Evolutionary conservation across 495 filamentous ascomycete species (phyloP).

Genomic region (Xylaria grammica): DNA sequence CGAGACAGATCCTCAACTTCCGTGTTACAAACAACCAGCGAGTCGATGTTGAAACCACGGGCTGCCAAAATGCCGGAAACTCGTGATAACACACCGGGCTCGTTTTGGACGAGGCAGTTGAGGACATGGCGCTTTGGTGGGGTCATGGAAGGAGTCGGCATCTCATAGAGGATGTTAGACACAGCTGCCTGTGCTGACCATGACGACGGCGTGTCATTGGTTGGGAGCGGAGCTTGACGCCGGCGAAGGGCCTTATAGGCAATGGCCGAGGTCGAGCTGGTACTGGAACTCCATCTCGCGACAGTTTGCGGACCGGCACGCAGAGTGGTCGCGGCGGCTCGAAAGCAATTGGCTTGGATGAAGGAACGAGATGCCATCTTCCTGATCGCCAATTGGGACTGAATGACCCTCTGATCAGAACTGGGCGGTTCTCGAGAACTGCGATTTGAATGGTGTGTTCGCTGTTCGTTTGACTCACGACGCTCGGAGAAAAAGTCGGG

Average conservation of each 20-base stretch:
- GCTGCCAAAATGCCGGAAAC: constrained; percentile 96
- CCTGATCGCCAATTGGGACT: constrained; percentile 37
- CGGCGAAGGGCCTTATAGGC: constrained; percentile 98
- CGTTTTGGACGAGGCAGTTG: constrained; percentile 98
- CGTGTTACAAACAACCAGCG: constrained; percentile 94
- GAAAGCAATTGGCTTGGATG: constrained; percentile 41
- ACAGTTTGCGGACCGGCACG: constrained; percentile 28
- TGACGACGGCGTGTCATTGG: constrained; percentile 70
- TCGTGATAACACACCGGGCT: constrained; percentile 94
- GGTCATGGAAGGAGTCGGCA: constrained; percentile 77
- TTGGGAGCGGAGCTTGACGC: constrained; percentile 81
- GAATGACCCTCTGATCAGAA: constrained; percentile 28
- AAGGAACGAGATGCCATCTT: constrained; percentile 54
- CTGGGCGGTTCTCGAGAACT: constrained; percentile 16
- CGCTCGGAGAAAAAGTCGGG: constrained; percentile 27
- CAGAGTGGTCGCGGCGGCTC: constrained; percentile 29
- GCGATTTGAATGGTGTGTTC: constrained; percentile 4
- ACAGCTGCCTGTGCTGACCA: constrained; percentile 97
- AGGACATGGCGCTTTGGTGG: constrained; percentile 93
- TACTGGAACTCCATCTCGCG: constrained; percentile 40
- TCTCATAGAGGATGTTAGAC: constrained; percentile 98
- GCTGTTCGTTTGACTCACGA: constrained; percentile 35
- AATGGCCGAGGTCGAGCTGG: constrained; percentile 85
- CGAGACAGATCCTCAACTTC: constrained; percentile 97
- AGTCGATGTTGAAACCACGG: constrained; percentile 98